Evolutionary conservation across 2,329 filamentous ascomycete genomes (phyloP), one percentile per base, ranked within the genome.

Genomic region (Monilinia polystroma): DNA sequence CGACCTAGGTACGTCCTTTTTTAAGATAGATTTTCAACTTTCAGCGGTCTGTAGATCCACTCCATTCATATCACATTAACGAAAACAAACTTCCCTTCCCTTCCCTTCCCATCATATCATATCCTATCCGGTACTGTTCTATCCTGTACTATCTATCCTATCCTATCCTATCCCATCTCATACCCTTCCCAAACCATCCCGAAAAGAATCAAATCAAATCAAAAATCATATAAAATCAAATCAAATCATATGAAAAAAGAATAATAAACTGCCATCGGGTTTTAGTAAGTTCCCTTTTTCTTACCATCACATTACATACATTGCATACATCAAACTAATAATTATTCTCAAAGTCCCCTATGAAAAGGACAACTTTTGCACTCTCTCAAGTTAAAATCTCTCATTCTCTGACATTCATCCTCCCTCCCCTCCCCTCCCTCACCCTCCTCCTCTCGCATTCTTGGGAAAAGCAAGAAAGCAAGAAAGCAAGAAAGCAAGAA

Each of bases 371-470:
- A 35, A 35, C 29, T 18, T 49, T 29, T 35, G 11, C n/a, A 35
- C 57, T 60, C 43, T 29, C 57, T 35, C 16, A 49, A 23, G 23
- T 23, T 1, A 1, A 29, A 32, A 35, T 38, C 29, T 43, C 12
- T 49, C 43, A 16, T 35, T 49, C 49, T 35, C 43, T 18, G 12
- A n/a, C 47, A 41, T 29, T 53, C 8, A n/a, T 53, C n/a, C 51
- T 29, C 12, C n/a, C 8, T 45, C 43, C 43, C n/a, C 8, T 45
- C 43, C 43, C 43, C 43, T 45, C 18, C 49, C 53, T 38, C n/a
- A 8, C 35, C 52, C 52, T 18, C 49, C 52, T 18, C 49, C 58
- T 65, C 63, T 65, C 54, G 51, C 63, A 58, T 59, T 51, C 63
- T 58, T 58, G 43, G 63, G 43, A 65, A 8, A 59, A 41, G n/a